Evolutionary conservation across 306 rosid species (phyloP), one percentile per base, ranked within the genome.

Genomic region (Biancaea sappan): DNA sequence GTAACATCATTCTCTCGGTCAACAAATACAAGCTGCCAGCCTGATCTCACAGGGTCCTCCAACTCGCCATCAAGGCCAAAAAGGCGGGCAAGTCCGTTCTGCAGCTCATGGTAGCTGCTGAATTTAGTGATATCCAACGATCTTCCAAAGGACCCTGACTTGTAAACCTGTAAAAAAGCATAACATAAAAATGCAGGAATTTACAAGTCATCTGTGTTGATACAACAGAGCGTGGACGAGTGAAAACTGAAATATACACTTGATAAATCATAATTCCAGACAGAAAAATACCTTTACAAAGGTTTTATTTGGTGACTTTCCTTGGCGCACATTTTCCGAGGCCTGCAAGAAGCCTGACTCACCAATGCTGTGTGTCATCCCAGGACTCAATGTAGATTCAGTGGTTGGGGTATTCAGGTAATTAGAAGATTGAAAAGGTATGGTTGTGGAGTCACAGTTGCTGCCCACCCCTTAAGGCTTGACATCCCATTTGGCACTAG

Each of bases 1-100:
- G 96, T n/a, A 79, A 92, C 88, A 66, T 94, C 98, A 63, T 88
- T 92, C 92, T 92, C 97, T 84, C 96, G 89, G 90, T 92, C 99
- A 62, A 94, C 96, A 63, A 94, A 94, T 92, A 94, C 97, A 94
- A 94, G 99, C 99, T 94, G 97, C 98, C 98, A 94, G 98, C 98
- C 97, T 94, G 98, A 94, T 94, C 98, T 94, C 87, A 89, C 77
- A 77, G 96, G 97, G 84, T 91, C 98, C 87, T 91, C 98, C 88
- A 94, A 79, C 80, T 94, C 90, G 53, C 97, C 96, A 87, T 91
- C 95, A 77, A 91, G 94, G 74, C 93, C 86, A 77, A 94, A 94
- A 97, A 91, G 87, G n/a, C 81, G 91, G 59, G 98, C 98, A 5
- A 94, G 91, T 73, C 91, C 98, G 51, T 91, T 47, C 0, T 97